A percentile compares a stretch with the other conserved stretches of the same genome.
phyloP scores from a whole-genome alignment of 208 protist genomes.

The Leishmania major region DNA sequence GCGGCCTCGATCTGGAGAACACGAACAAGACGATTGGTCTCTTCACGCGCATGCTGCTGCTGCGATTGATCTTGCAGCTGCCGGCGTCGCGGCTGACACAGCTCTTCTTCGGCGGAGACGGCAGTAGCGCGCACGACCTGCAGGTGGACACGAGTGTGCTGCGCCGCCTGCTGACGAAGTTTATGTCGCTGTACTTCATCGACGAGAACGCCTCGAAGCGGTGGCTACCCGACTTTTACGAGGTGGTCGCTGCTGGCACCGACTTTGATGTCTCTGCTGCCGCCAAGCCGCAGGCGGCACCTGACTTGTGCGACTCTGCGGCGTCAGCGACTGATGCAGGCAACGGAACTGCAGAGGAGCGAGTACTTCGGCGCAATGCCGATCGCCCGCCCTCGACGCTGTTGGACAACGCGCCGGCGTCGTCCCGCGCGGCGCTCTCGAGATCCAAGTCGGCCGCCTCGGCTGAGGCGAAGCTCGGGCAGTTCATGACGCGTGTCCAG shows the following conservation, averaged over 20 bases:
- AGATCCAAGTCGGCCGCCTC: constrained; percentile 19
- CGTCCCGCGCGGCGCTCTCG: background rate
- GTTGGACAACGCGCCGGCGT: background rate
- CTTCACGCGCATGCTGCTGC: constrained; percentile 74
- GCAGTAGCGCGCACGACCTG: constrained; percentile 56
- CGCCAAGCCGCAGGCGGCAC: background rate
- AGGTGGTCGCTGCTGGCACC: constrained; percentile 69
- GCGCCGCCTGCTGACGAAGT: constrained; percentile 48
- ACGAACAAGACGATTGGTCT: constrained; percentile 79
- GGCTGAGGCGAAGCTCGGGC: constrained; percentile 16
- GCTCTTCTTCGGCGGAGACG: constrained; percentile 85
- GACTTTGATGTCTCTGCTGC: constrained; percentile 40
- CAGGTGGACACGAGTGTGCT: constrained; percentile 59
- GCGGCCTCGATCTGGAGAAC: constrained; percentile 79
- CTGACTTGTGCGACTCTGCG: background rate
- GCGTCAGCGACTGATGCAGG: background rate
- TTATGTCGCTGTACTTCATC: constrained; percentile 79
- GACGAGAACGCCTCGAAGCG: constrained; percentile 56
- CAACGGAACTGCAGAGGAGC: background rate
- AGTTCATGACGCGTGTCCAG: constrained; percentile 68
- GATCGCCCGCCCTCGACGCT: constrained; percentile 19
- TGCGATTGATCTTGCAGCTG: constrained; percentile 74
- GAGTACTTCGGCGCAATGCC: constrained; percentile 5
- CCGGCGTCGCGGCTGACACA: constrained; percentile 51
- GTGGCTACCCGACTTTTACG: constrained; percentile 79